These are phyloP conservation scores for Geotrichum australiense DNA, from an alignment of 1,139 yeast genomes.

Conservation along the genomic window DNA sequence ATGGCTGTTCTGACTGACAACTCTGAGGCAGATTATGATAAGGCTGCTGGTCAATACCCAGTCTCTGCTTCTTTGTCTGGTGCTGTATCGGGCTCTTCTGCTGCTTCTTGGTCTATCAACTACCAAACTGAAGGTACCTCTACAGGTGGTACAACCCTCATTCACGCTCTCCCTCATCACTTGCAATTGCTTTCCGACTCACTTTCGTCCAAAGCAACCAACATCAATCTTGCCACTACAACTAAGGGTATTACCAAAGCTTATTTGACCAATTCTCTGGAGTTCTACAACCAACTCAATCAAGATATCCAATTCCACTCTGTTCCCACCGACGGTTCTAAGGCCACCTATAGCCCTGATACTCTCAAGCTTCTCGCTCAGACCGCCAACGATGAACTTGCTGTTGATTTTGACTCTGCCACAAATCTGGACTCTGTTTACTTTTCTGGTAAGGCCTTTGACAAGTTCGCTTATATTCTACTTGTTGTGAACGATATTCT, in stretches of 20 bases:
- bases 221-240: constrained; percentile 51
- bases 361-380: constrained; percentile 48
- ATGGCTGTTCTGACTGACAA: constrained; percentile 45
- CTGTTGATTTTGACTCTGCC: constrained; percentile 48
- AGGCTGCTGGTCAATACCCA: constrained; percentile 56
- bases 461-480: constrained; percentile 65
- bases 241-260: constrained; percentile 65
- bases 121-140: constrained; percentile 51
- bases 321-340: constrained; percentile 19
- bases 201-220: constrained; percentile 59
- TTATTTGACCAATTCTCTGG: constrained; percentile 43
- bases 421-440: constrained; percentile 51
- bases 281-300: constrained; percentile 55
- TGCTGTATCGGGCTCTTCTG: constrained; percentile 22
- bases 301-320: constrained; percentile 52
- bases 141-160: constrained; percentile 45
- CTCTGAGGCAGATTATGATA: constrained; percentile 34
- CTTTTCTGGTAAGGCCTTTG: constrained; percentile 62
- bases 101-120: constrained; percentile 39
- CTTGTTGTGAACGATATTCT: constrained; percentile 45
- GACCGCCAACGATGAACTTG: constrained; percentile 53
- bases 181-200: constrained; percentile 45
- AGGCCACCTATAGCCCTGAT: constrained; percentile 26
- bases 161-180: constrained; percentile 73
- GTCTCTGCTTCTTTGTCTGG: constrained; percentile 32